phyloP scores from a whole-genome alignment of 169 alveolate genomes.

The Plasmodium relictum region DNA sequence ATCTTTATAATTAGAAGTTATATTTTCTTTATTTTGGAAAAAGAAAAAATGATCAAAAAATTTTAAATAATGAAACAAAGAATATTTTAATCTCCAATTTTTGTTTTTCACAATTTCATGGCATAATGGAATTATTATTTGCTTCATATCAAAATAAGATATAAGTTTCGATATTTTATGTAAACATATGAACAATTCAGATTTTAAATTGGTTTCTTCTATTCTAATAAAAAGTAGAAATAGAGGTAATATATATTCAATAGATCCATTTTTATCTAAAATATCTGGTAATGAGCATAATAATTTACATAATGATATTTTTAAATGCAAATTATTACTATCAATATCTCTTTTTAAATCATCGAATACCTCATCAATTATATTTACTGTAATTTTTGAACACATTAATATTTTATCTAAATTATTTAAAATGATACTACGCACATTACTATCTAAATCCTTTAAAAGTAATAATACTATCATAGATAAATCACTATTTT shows the following conservation, averaged over 20 bases:
- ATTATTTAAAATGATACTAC: conserved; percentile 68
- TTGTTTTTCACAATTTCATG: conserved; percentile 70
- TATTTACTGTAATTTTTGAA: conserved; percentile 53
- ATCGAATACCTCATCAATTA: conserved; percentile 71
- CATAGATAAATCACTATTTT: conserved; percentile 35
- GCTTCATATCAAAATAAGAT: conserved; percentile 77
- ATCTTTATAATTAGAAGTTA: conserved; percentile 36
- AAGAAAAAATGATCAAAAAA: conserved; percentile 77
- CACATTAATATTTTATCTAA: conserved; percentile 44
- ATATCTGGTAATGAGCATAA: conserved; percentile 73
- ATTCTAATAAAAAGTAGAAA: conserved; percentile 66
- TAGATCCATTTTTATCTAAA: conserved; percentile 69
- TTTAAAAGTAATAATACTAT: conserved; percentile 61
- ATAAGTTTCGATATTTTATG: conserved; percentile 75
- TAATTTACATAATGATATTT: conserved; percentile 70
- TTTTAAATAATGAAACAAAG: conserved; percentile 61
- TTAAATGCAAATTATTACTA: conserved; percentile 74
- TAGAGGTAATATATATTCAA: conserved; percentile 72
- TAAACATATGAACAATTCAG: conserved; percentile 57
- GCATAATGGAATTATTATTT: conserved; percentile 74
- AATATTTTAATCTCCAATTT: conserved; percentile 71
- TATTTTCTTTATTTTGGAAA: conserved; percentile 67
- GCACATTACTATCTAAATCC: conserved; percentile 74
- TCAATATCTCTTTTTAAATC: conserved; percentile 78
- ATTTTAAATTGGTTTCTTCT: conserved; percentile 72